These are phyloP conservation scores for Zygosaccharomyces pseudobailii DNA, from an alignment of 1,139 yeast genomes.

Conservation along the genomic window DNA sequence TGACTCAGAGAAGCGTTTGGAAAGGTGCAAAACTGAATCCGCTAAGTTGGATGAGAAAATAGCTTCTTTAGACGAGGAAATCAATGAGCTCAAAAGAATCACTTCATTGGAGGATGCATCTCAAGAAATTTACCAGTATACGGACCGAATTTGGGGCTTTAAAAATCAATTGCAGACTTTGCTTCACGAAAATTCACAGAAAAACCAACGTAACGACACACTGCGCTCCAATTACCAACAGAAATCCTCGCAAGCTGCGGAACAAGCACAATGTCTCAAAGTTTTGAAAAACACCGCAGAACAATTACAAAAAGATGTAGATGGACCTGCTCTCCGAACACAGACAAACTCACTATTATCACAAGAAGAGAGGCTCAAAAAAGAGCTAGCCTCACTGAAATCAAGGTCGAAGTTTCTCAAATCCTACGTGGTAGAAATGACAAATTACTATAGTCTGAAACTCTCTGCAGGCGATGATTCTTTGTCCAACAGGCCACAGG, in stretches of 20 bases:
- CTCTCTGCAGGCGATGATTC: not conserved
- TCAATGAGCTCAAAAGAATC: slow-evolving; percentile 11
- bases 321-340: slow-evolving; percentile 15
- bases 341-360: slow-evolving; percentile 5
- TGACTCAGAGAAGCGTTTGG: slow-evolving; percentile 45
- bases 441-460: slow-evolving; percentile 17
- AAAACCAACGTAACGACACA: slow-evolving; percentile 39
- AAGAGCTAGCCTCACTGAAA: slow-evolving; percentile 14
- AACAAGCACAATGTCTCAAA: slow-evolving; percentile 39
- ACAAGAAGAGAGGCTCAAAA: slow-evolving; percentile 6
- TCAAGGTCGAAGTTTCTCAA: slow-evolving; percentile 21
- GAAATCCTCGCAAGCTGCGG: slow-evolving; percentile 53
- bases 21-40: slow-evolving; percentile 40
- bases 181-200: slow-evolving; percentile 30
- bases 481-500: slow-evolving; percentile 8
- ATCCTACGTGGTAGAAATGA: slow-evolving; percentile 21
- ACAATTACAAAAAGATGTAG: slow-evolving; percentile 36
- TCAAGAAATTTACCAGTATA: slow-evolving; percentile 7
- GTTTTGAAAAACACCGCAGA: slow-evolving; percentile 33
- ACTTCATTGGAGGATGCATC: slow-evolving; percentile 8
- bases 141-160: slow-evolving; percentile 4
- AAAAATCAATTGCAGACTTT: slow-evolving; percentile 23
- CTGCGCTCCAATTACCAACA: slow-evolving; percentile 49
- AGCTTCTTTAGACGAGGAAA: slow-evolving; percentile 7
- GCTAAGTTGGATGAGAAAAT: slow-evolving; percentile 25